A percentile compares a stretch with the other conserved stretches of the same genome.
Conservation (phyloP, 2,329 filamentous ascomycete species). For the Trichoderma atrobrunneum region DNA sequence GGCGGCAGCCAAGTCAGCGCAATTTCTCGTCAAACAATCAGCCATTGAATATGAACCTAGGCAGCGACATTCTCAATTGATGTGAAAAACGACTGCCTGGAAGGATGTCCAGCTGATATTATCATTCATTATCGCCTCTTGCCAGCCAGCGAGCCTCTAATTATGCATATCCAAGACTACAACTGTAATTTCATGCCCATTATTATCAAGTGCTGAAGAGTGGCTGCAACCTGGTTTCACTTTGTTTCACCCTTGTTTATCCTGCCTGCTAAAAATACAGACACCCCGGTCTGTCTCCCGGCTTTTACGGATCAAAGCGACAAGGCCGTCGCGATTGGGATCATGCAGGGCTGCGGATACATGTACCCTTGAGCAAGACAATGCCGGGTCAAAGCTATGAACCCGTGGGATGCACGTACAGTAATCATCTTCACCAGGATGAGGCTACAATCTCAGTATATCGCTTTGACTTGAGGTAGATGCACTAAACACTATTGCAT, state of each 20-base stretch:
- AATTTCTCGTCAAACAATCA: background rate
- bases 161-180: background rate
- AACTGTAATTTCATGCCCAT: background rate
- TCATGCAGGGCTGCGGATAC: conserved; percentile 9
- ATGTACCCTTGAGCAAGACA: background rate
- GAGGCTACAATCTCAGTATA: background rate
- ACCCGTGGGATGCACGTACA: background rate
- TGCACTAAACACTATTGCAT: background rate
- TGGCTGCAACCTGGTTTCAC: background rate
- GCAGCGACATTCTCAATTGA: background rate
- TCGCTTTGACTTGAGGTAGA: background rate
- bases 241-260: conserved; percentile 2
- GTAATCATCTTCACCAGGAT: background rate
- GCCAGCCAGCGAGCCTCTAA: background rate
- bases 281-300: background rate
- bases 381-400: background rate
- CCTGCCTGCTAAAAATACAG: conserved; percentile 6
- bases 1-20: background rate
- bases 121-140: background rate
- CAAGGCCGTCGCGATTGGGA: background rate
- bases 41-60: background rate
- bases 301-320: conserved; percentile 9
- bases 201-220: background rate
- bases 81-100: background rate
- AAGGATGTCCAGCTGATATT: background rate